A percentile compares a stretch with the other conserved stretches of the same genome.
phyloP scores from a whole-genome alignment of 495 filamentous ascomycete genomes.

The Podospora comata region DNA sequence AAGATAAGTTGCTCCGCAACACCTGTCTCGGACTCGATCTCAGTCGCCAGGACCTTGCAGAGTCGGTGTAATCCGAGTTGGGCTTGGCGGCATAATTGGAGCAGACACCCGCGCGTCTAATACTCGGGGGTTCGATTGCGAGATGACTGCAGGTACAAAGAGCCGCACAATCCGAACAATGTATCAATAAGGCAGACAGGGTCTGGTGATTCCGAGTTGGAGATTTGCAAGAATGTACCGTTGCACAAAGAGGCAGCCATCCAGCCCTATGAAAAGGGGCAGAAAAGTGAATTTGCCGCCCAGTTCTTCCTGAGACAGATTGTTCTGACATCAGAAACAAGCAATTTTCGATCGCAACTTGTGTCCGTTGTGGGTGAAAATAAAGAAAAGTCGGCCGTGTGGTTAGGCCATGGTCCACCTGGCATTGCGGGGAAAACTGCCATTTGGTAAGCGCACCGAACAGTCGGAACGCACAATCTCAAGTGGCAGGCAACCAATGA shows the following conservation, averaged over 20 bases:
- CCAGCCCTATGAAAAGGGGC: background rate
- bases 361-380: no score
- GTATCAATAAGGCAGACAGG: no score
- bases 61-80: background rate
- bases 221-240: background rate
- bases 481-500: no score
- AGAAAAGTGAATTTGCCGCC: background rate
- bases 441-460: no score
- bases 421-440: no score
- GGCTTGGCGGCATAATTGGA: background rate
- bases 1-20: no score
- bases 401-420: no score
- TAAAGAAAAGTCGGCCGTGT: no score
- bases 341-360: background rate
- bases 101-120: background rate
- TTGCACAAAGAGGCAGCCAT: background rate
- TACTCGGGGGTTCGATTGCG: background rate
- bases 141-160: background rate
- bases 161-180: no score
- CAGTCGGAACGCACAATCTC: no score
- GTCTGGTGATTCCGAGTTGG: no score
- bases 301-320: background rate
- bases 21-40: background rate
- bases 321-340: background rate
- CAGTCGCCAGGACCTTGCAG: background rate